Base-by-base conservation (phyloP, 202 grass and related monocot genomes). In the Zizania palustris region DNA sequence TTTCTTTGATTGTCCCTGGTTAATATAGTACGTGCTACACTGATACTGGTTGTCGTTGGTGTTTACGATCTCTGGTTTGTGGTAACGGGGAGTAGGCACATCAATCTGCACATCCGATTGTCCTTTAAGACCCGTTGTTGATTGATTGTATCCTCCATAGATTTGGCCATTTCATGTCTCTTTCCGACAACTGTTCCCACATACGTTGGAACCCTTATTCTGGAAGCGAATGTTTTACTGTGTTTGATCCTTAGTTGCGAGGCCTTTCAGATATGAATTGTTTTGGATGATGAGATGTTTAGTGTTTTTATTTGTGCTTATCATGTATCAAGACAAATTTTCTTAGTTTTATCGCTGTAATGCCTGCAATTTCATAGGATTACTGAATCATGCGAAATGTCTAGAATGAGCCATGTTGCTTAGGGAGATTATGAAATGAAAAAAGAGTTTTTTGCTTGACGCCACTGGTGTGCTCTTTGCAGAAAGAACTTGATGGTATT, bases 401-500 rank as follows among this genome's bases (percentile, higher is more conserved):
- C 13, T 37, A 12, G n/a, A 5, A 40, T 4, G 3, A 13, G 46
- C 11, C 39, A 5, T 63, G 16, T 28, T 61, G 11, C 3, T 33
- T 41, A 22, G 12, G 14, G 7, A 16, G 19, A 36, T 33, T 77
- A n/a, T 39, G 15, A 43, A 44, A 45, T 16, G 1, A 0, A 45
- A 19, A 21, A 12, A 5, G 11, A 61, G 16, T 45, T 74, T 21
- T 40, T 6, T 28, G 14, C 28, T 12, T 85, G 41, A 69, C 40
- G 22, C 12, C 4, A 4, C 4, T 61, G 11, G 34, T 36, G 16
- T 78, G 39, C 41, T 68, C 7, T 34, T 60, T 63, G 61, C 81
- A 99, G 92, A 81, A 68, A 87, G 96, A 95, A 70, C 78, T 99
- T 3, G 71, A 87, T 35, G 92, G 92, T 1, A 96, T 99, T 40